phyloP scores from a whole-genome alignment of 1,139 yeast species.

The Candida neerlandica region DNA sequence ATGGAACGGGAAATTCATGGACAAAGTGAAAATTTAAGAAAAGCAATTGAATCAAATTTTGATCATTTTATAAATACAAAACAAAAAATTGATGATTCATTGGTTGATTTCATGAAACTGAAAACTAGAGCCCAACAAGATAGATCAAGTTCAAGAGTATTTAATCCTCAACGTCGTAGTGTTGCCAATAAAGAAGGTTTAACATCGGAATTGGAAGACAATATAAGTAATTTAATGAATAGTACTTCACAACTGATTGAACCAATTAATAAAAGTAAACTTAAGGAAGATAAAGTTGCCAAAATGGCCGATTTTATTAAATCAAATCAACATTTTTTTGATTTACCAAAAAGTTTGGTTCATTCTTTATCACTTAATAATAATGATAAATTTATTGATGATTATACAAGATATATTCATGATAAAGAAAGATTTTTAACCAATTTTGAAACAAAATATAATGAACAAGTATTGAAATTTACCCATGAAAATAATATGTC shows the following conservation, averaged over 20 bases:
- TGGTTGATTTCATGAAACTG: slow-evolving; percentile 36
- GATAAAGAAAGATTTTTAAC: slow-evolving; percentile 24
- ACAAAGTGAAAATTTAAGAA: slow-evolving; percentile 67
- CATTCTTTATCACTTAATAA: slow-evolving; percentile 59
- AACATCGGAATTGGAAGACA: slow-evolving; percentile 42
- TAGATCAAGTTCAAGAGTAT: slow-evolving; percentile 37
- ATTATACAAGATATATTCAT: slow-evolving; percentile 57
- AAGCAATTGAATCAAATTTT: slow-evolving; percentile 73
- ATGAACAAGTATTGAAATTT: slow-evolving; percentile 17
- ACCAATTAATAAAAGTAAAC: slow-evolving; percentile 70
- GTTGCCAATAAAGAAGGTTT: slow-evolving; percentile 20
- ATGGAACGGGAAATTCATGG: slow-evolving; percentile 64
- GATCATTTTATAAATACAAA: slow-evolving; percentile 77
- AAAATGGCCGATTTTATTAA: slow-evolving; percentile 66
- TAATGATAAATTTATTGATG: slow-evolving; percentile 70
- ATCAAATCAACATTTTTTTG: slow-evolving; percentile 64
- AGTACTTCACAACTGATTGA: slow-evolving; percentile 71
- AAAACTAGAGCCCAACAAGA: slow-evolving; percentile 43
- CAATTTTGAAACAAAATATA: slow-evolving; percentile 20
- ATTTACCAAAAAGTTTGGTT: slow-evolving; percentile 65
- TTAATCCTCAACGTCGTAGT: slow-evolving; percentile 36
- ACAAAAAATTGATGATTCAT: slow-evolving; percentile 47
- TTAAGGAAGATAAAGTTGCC: slow-evolving; percentile 60
- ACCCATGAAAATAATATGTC: slow-evolving; percentile 20
- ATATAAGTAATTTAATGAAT: slow-evolving; percentile 51